Base-by-base conservation (phyloP, 2,329 filamentous ascomycete species). In the Apiospora arundinis region DNA sequence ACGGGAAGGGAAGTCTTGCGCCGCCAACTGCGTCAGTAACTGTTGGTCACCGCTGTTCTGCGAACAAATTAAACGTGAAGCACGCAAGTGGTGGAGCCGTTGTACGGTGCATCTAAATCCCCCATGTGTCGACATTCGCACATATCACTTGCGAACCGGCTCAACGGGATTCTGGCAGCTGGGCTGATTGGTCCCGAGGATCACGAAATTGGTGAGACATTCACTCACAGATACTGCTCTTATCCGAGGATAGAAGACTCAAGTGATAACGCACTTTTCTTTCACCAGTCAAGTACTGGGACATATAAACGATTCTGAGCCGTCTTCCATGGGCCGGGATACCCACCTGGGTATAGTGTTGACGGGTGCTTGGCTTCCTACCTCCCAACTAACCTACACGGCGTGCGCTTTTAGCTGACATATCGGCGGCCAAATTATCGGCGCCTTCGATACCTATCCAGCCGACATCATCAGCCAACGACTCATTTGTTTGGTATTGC, bases 111-210 rank as follows among this genome's bases (percentile, higher is more conserved):
- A 63, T 63, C 28, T 63, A 9, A 40, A 63, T 40, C 32, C 32
- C 56, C 56, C 21, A 40, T 60, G 52, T 37, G 28, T 60, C 25
- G 52, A 32, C 52, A 60, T 60, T 60, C 52, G 52, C 52, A 60
- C 25, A 60, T 60, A 60, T 60, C 52, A 32, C 52, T 60, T 60
- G 52, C 52, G 52, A 60, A 32, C 56, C 56, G 56, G 56, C 56
- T 32, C 28, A 40, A 63, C 56, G 56, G 56, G 18, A 63, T 63
- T 4, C 28, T 7, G 21, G 18, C 25, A 37, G 25, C 18, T 37
- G 28, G 25, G 25, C 18, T 60, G 52, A 60, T 60, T 60, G 52
- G 52, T 60, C 52, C 28, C 16, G 52, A 37, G 42, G 42, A 18
- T 45, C 4, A 12, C 42, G 28, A 21, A 21, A 60, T 60, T 60